Evolutionary conservation across 129 eudicot species (phyloP).

Genomic region (Saposhnikovia divaricata): DNA sequence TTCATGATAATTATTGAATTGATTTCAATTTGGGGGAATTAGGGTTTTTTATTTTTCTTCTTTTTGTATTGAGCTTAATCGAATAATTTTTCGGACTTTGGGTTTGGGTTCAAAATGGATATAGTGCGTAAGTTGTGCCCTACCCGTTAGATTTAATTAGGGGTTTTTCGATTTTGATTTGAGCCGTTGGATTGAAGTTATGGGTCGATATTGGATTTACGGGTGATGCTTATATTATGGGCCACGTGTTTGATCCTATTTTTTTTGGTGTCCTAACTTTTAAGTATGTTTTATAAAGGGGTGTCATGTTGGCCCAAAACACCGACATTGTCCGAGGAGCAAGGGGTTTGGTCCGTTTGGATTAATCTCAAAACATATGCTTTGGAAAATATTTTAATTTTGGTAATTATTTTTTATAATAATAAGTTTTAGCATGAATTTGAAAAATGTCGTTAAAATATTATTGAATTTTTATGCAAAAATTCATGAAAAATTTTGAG

Average conservation of each 20-base stretch:
- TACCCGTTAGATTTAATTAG: slow-evolving; percentile 41
- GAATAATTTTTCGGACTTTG: neutral
- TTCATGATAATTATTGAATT: slow-evolving; percentile 25
- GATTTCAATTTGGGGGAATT: slow-evolving; percentile 16
- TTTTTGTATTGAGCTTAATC: neutral
- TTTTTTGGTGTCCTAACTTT: neutral
- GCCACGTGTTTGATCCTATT: neutral
- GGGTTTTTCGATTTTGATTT: slow-evolving; percentile 21
- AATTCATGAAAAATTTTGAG: too few species aligned
- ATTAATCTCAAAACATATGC: too few species aligned
- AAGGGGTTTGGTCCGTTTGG: too few species aligned
- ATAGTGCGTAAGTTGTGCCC: slow-evolving; percentile 5
- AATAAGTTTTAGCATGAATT: too few species aligned
- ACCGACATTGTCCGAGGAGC: too few species aligned
- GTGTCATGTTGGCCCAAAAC: too few species aligned
- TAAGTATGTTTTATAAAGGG: too few species aligned
- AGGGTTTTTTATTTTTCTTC: slow-evolving; percentile 24
- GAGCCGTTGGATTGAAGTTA: slow-evolving; percentile 21
- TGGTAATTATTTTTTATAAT: too few species aligned
- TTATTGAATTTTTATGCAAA: too few species aligned
- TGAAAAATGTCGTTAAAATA: too few species aligned
- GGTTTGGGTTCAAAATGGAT: slow-evolving; percentile 19
- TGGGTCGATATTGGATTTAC: slow-evolving; percentile 6
- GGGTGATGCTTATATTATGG: slow-evolving; percentile 9
- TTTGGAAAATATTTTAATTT: too few species aligned